phyloP scores from a whole-genome alignment of 768 basidiomycete species.

The Boletales sp. region DNA sequence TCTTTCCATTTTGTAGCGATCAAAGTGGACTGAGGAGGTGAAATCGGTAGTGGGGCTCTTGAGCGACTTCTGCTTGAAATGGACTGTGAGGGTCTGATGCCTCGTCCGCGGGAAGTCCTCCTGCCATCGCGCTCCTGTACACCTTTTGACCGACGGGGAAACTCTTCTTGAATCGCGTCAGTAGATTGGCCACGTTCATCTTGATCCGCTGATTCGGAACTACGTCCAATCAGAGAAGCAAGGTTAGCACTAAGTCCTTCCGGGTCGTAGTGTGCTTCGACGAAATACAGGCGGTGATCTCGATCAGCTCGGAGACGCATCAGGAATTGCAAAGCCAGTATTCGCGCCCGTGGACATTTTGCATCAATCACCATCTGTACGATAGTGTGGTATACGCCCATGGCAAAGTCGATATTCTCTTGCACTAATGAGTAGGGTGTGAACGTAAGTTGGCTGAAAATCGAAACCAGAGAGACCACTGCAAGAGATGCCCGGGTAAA shows the following conservation, averaged over 20 bases:
- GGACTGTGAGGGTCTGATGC: conserved; percentile 40
- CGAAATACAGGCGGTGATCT: conserved; percentile 80
- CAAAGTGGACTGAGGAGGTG: conserved; percentile 21
- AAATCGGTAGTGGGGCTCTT: conserved; percentile 40
- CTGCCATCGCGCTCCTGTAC: conserved; percentile 53
- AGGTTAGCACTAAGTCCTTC: conserved; percentile 57
- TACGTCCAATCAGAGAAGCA: conserved; percentile 61
- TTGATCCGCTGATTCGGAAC: conserved; percentile 26
- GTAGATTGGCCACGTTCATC: conserved; percentile 22
- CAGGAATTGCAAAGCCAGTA: conserved; percentile 80
- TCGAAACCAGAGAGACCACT: conserved; percentile 56
- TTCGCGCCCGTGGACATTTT: conserved; percentile 54
- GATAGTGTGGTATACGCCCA: conserved; percentile 51
- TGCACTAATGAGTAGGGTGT: conserved; percentile 53
- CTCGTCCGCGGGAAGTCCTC: conserved; percentile 50
- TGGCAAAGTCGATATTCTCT: conserved; percentile 49
- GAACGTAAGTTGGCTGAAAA: conserved; percentile 70
- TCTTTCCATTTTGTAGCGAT: conserved; percentile 37
- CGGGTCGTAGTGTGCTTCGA: conserved; percentile 48
- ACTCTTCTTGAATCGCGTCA: conserved; percentile 30
- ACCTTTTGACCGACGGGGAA: conserved; percentile 42
- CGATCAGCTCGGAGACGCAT: conserved; percentile 87
- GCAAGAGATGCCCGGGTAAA: conserved; percentile 55
- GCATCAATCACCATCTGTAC: conserved; percentile 44
- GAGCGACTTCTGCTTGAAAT: conserved; percentile 61